Conservation (phyloP, 164 flowering plant species). For the Vitis vinifera region ASM3070453v1 NC_081811.1:11711001-11711500, state of each 20-base stretch:
- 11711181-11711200: slow-evolving; percentile 17
- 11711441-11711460: slow-evolving; percentile 69
- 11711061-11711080: not conserved
- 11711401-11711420: slow-evolving; percentile 69
- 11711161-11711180: slow-evolving; percentile 4
- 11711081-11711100: not conserved
- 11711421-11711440: slow-evolving; percentile 81
- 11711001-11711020: too few species aligned
- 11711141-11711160: not conserved
- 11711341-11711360: not conserved
- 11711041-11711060: not conserved
- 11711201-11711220: slow-evolving; percentile 5
- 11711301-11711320: slow-evolving; percentile 9
- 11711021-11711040: not conserved
- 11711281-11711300: not conserved
- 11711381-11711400: slow-evolving; percentile 54
- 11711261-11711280: slow-evolving; percentile 2
- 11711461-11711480: slow-evolving; percentile 67
- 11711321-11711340: slow-evolving; percentile 1
- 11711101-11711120: not conserved
- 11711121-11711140: not conserved
- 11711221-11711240: slow-evolving; percentile 22
- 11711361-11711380: slow-evolving; percentile 32
- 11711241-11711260: slow-evolving; percentile 23
- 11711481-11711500: slow-evolving; percentile 76